Evolutionary conservation across 106 monocot genomes (phyloP).

Genomic region (Triglochin maritima): DNA sequence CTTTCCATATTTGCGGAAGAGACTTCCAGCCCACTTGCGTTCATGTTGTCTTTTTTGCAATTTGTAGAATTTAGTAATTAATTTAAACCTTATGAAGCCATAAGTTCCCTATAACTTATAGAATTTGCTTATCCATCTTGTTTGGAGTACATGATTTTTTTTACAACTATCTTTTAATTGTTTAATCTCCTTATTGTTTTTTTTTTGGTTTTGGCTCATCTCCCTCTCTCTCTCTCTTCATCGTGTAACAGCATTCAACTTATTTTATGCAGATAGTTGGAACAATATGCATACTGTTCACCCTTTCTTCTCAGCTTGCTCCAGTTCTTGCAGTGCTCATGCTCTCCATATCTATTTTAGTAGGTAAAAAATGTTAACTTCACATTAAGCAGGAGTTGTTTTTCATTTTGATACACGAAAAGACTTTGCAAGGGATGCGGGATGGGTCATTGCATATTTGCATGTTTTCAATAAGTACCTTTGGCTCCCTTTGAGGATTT

Average conservation of each 20-base stretch:
- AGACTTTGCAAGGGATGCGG: too few relatives aligned
- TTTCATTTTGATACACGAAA: too few relatives aligned
- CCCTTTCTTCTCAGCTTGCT: conserved; percentile 77
- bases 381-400: too few relatives aligned
- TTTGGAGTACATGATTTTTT: background rate
- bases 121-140: background rate
- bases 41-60: too few relatives aligned
- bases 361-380: conserved; percentile 38
- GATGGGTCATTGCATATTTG: too few relatives aligned
- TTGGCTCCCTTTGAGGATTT: too few relatives aligned
- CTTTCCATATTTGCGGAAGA: too few relatives aligned
- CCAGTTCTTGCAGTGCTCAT: conserved; percentile 81
- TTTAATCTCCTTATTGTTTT: background rate
- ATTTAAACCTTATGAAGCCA: too few relatives aligned
- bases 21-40: too few relatives aligned
- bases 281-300: conserved; percentile 84
- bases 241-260: background rate
- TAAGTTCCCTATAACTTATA: too few relatives aligned
- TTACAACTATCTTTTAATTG: background rate
- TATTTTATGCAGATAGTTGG: conserved; percentile 56
- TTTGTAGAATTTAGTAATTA: too few relatives aligned
- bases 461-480: too few relatives aligned
- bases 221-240: background rate
- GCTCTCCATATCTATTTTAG: conserved; percentile 78
- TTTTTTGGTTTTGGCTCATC: background rate